Base-by-base conservation (phyloP, 2,329 filamentous ascomycete species). In the Fusarium sp. region DNA sequence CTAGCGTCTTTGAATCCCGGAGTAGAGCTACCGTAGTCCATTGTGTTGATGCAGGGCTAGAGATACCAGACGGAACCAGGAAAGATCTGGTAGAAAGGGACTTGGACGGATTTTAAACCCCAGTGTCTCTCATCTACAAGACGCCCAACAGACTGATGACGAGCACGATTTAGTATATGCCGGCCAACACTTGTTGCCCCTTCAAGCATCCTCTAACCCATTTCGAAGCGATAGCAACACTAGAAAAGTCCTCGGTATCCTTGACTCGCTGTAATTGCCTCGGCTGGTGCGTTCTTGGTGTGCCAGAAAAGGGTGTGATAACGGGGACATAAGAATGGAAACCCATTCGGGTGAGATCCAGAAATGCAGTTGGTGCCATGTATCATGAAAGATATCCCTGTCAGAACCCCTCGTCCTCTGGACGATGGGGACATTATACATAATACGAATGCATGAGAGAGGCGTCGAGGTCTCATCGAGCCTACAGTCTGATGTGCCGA, bases 81-180 rank as follows among this genome's bases (percentile, higher is more conserved):
- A 41, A 19, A 5, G 4, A 14, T 11, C 15, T 27, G 27, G 10
- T 11, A 36, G 14, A 23, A 42, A 54, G 32, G 25, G 41, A 32
- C 36, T 25, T n/a, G 1, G 11, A 17, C n/a, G 32, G 32, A 23
- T 32, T 43, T 43, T 50, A 47, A 60, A 55, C 10, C 27, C n/a
- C 1, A 38, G 29, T 15, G n/a, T 19, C 31, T 13, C 25, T 39
- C 29, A 25, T 23, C 32, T 9, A 27, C 17, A 19, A 6, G 14
- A 37, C 21, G 32, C 11, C 43, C 27, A 19, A 23, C 25, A 29
- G 14, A 47, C 13, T 48, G 48, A 53, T 65, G 52, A 56, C 53
- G 57, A 57, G 33, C 38, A 53, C 50, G 29, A 57, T 55, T 35
- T 44, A 38, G 48, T 38, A 63, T 54, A 64, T 64, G 51, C 51